phyloP scores from a whole-genome alignment of 1,284 basidiomycete species.

The Moniliella sp. region DNA sequence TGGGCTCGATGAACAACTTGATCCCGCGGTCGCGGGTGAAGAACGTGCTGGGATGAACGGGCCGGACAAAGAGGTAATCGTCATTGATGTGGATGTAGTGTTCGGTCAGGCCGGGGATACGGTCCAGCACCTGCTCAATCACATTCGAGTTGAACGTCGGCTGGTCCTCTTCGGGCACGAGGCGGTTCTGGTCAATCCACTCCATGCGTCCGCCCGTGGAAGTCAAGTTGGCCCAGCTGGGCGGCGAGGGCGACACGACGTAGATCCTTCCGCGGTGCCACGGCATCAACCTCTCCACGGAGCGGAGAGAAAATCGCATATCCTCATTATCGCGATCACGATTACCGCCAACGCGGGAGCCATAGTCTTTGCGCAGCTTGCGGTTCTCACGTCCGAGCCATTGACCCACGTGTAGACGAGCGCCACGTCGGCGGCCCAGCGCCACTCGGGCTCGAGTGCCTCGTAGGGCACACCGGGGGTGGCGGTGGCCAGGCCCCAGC shows the following conservation, averaged over 20 bases:
- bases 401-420: slow-evolving; percentile 2
- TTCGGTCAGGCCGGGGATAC: slow-evolving; percentile 3
- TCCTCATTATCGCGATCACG: slow-evolving; percentile 3
- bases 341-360: slow-evolving; percentile 1
- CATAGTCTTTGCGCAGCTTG: not conserved
- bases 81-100: slow-evolving; percentile 3
- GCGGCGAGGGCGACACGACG: slow-evolving; percentile 1
- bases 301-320: slow-evolving; percentile 1
- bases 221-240: slow-evolving; percentile 2
- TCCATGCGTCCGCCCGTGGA: not conserved
- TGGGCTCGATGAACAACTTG: slow-evolving; percentile 2
- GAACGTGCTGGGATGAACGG: slow-evolving; percentile 1
- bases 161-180: slow-evolving; percentile 1
- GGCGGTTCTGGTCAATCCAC: slow-evolving; percentile 1
- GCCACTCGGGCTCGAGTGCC: too few species aligned
- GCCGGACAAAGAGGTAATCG: slow-evolving; percentile 1
- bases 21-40: slow-evolving; percentile 1
- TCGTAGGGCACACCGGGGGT: too few species aligned
- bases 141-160: slow-evolving; percentile 3
- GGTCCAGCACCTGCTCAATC: slow-evolving; percentile 1
- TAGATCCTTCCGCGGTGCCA: slow-evolving; percentile 2
- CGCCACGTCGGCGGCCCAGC: too few species aligned
- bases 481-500: too few species aligned
- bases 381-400: not conserved
- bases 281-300: slow-evolving; percentile 1